Base-by-base conservation (phyloP, 2,329 filamentous ascomycete species). In the Phialophora verrucosa region DNA sequence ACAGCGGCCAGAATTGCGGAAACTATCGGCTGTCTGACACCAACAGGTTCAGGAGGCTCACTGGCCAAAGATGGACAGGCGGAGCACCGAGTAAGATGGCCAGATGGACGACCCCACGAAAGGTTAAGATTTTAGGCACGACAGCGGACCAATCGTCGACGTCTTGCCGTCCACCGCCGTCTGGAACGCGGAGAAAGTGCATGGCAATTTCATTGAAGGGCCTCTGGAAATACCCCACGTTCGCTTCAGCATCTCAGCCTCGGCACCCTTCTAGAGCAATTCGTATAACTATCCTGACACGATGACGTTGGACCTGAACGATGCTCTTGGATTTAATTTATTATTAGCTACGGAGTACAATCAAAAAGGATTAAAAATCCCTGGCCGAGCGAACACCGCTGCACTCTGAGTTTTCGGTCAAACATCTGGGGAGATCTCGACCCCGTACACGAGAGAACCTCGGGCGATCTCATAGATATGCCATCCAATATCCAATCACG, bases 101-200 rank as follows among this genome's bases (percentile, higher is more conserved):
- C 3, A 42, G 38, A 17, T 17, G 38, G 38, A 14, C 17, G 10
- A 23, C 54, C 32, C 20, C 56, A 12, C 35, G 14, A 44, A 25
- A 38, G 17, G 44, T 7, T 49, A 49, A 51, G 49, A 2, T 23
- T 51, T 5, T 14, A 51, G 20, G 49, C 20, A 10, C 25, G 4
- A 4, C 49, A 49, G 20, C 44, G 44, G 17, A 20, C 49, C 49
- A 51, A 51, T 51, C 8, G 49, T 7, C 49, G 25, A 20, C 47
- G 23, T n/a, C 3, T 11, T 42, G 14, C 17, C 35, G 14, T 23
- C 6, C 47, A 25, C 47, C 8, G 17, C 7, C 17, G 8, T 3
- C 49, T 29, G 49, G 25, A 51, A 51, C 49, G 49, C 49, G 49
- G 49, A 51, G 49, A 51, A 51, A 49, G 17, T 23, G 49, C 20